Evolutionary conservation across 371 early-diverging fungal genomes (phyloP), one percentile per base, ranked within the genome.

Genomic region (Aphelidium insulamus): DNA sequence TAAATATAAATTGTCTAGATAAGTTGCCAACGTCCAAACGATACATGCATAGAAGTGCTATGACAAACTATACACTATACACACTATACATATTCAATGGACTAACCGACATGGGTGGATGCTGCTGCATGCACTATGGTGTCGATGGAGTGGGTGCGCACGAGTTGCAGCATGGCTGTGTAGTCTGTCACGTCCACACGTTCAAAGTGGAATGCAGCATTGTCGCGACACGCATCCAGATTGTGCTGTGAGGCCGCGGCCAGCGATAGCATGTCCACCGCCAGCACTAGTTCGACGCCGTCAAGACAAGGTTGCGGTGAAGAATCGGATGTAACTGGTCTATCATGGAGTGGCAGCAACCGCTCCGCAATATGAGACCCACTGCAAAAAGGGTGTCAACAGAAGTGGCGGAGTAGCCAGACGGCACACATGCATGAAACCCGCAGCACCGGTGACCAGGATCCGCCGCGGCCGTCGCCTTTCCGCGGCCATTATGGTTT

Each of bases 401-500:
- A 14, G 28, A 29, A 23, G 21, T 11, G 16, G 23, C 18, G 5
- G 10, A 3, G 16, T 15, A 5, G 23, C 22, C 20, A 32, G 2
- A 11, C 20, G 11, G 22, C 10, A 9, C 14, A 41, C 62, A 55
- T 52, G 79, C 79, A 80, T 80, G 58, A 84, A 84, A 4, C 84
- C 84, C 14, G 84, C 82, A 21, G 78, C 81, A 28, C 84, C 84
- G 0, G 84, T 84, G n/a, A 83, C 47, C 17, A 83, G 55, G 20
- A 82, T 67, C n/a, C n/a, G n/a, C n/a, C n/a, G n/a, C n/a, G n/a
- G n/a, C n/a, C n/a, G n/a, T n/a, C n/a, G n/a, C n/a, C n/a, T n/a
- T n/a, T n/a, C n/a, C n/a, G n/a, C n/a, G n/a, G n/a, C n/a, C n/a
- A n/a, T n/a, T n/a, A n/a, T n/a, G n/a, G n/a, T n/a, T n/a, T n/a